These are phyloP conservation scores for Barnettozyma siamensis DNA, from an alignment of 805 yeast species.

Conservation along the genomic window DNA sequence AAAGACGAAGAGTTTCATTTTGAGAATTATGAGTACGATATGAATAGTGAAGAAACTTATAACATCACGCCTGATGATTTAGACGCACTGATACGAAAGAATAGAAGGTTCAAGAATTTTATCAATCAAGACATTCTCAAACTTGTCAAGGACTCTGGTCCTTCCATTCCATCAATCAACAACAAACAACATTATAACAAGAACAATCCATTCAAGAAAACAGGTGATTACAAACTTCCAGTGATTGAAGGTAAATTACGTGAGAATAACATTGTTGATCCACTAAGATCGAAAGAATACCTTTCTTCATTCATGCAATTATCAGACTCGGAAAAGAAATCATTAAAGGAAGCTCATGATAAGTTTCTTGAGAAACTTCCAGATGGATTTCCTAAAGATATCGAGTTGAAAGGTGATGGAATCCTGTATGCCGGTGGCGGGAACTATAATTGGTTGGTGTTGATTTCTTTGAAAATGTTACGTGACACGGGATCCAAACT, in stretches of 20 bases:
- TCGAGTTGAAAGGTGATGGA: constrained; percentile 46
- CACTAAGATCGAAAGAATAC: constrained; percentile 22
- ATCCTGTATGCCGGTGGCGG: constrained; percentile 76
- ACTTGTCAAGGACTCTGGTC: constrained; percentile 13
- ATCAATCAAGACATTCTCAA: constrained; percentile 15
- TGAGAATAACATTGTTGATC: constrained; percentile 21
- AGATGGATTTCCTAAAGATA: constrained; percentile 32
- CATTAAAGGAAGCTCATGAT: constrained; percentile 18
- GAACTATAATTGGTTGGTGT: constrained; percentile 55
- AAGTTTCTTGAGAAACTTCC: constrained; percentile 31
- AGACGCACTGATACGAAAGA: constrained; percentile 11
- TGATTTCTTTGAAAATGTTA: constrained; percentile 46
- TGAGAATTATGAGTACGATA: background rate
- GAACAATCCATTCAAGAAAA: constrained; percentile 9
- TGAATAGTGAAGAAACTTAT: background rate
- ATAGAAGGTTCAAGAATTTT: constrained; percentile 14
- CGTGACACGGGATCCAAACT: constrained; percentile 60
- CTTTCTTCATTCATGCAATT: constrained; percentile 16
- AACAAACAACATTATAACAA: constrained; percentile 21
- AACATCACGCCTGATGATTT: background rate
- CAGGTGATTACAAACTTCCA: constrained; percentile 20
- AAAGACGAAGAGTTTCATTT: background rate
- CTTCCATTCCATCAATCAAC: constrained; percentile 16
- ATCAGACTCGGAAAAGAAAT: constrained; percentile 11
- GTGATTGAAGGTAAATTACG: constrained; percentile 21